These are phyloP conservation scores for Begonia loranthoides DNA, from an alignment of 306 rosid genomes.

Conservation along the genomic window DNA sequence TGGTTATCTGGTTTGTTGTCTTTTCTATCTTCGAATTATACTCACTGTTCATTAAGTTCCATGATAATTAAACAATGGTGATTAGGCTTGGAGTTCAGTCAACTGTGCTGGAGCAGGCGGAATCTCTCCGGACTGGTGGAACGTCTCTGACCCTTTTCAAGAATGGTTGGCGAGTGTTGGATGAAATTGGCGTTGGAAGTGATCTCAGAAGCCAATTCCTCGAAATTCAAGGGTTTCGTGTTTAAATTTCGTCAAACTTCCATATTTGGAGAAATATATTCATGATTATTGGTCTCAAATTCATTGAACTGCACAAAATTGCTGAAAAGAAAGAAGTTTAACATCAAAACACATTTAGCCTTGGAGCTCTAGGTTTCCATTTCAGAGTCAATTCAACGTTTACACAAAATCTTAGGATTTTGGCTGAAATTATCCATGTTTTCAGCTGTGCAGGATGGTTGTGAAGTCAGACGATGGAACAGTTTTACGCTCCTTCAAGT, in stretches of 20 bases:
- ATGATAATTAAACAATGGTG: not conserved
- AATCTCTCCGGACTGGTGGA: constrained; percentile 54
- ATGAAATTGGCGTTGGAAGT: constrained; percentile 77
- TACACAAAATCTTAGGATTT: not conserved
- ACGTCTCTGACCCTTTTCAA: constrained; percentile 85
- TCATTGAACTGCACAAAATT: too few species aligned
- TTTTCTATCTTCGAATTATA: too few species aligned
- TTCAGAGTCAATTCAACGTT: too few species aligned
- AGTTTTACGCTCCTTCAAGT: constrained; percentile 61
- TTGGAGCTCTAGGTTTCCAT: too few species aligned
- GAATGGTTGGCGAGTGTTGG: constrained; percentile 80
- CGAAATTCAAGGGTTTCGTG: constrained; percentile 64
- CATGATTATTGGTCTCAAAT: too few species aligned
- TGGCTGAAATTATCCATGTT: constrained; percentile 33
- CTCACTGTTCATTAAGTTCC: too few species aligned
- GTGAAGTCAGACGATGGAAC: constrained; percentile 64
- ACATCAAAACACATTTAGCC: too few species aligned
- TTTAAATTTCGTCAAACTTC: too few species aligned
- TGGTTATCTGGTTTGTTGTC: too few species aligned
- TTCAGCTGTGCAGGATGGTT: constrained; percentile 81
- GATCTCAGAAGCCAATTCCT: constrained; percentile 59
- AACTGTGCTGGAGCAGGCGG: constrained; percentile 47
- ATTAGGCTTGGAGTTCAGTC: constrained; percentile 67
- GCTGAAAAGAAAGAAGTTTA: too few species aligned
- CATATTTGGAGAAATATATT: too few species aligned